Conservation (phyloP, 768 basidiomycete species). For the Mycena kentingensis region DNA sequence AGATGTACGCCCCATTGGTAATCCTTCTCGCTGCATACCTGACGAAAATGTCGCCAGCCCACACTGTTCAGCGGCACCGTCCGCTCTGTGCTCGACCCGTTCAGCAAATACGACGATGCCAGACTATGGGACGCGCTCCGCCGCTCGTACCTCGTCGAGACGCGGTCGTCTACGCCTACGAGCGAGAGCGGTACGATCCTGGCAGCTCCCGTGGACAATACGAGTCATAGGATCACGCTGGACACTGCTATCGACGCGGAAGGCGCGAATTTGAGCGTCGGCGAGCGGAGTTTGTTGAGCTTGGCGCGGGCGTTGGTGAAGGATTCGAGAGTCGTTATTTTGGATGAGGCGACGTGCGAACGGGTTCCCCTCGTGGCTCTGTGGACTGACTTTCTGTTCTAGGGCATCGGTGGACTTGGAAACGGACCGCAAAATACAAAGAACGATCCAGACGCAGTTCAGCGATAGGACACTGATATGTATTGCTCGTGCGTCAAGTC, state of each 20-base stretch:
- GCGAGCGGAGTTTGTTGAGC: conserved; percentile 71
- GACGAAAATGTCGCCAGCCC: conserved; percentile 37
- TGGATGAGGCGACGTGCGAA: conserved; percentile 75
- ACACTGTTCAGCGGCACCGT: conserved; percentile 61
- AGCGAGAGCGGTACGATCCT: background rate
- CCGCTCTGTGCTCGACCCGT: conserved; percentile 59
- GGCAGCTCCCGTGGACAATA: background rate
- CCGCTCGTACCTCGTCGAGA: conserved; percentile 47
- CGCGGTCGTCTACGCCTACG: conserved; percentile 12
- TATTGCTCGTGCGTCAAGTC: conserved; percentile 63
- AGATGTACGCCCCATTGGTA: conserved; percentile 44
- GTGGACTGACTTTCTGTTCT: conserved; percentile 6
- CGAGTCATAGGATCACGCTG: conserved; percentile 45
- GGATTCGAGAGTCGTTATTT: conserved; percentile 68
- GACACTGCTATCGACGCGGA: conserved; percentile 75
- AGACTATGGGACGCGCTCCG: conserved; percentile 71
- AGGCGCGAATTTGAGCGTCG: conserved; percentile 73
- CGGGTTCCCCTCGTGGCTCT: background rate
- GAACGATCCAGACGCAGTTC: conserved; percentile 75
- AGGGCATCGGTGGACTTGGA: conserved; percentile 72
- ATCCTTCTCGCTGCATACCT: background rate
- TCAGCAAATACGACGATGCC: conserved; percentile 62
- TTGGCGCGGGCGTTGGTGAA: conserved; percentile 80
- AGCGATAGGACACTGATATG: conserved; percentile 69
- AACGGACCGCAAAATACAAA: conserved; percentile 79